Evolutionary conservation across 345 rosid species (phyloP).

Genomic region (Lumnitzera racemosa): DNA sequence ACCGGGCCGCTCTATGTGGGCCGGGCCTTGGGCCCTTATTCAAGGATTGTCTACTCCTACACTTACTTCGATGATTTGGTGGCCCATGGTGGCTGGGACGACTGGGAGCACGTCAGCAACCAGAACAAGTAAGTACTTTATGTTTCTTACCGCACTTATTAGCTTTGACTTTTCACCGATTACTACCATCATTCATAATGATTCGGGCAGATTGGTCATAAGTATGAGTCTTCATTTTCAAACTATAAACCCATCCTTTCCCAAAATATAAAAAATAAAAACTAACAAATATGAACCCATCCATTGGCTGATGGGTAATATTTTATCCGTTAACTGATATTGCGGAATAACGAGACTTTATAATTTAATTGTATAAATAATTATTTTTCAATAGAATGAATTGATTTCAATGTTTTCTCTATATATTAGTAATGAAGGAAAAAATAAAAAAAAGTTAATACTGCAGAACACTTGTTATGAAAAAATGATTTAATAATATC

Average conservation of each 20-base stretch:
- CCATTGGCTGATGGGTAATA: too few species aligned
- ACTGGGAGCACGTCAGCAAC: slow-evolving; percentile 87
- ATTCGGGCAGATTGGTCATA: not conserved
- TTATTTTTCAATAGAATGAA: too few species aligned
- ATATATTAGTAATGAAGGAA: too few species aligned
- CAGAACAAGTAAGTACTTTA: slow-evolving; percentile 57
- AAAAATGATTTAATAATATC: too few species aligned
- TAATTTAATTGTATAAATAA: too few species aligned
- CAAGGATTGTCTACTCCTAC: slow-evolving; percentile 79
- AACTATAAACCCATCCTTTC: not conserved
- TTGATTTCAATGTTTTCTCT: too few species aligned
- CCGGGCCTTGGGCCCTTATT: slow-evolving; percentile 96
- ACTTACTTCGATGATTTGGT: slow-evolving; percentile 81
- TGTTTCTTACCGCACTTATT: not conserved
- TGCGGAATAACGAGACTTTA: too few species aligned
- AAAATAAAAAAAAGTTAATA: too few species aligned
- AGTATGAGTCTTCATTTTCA: not conserved
- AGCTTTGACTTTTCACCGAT: not conserved
- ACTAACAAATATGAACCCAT: too few species aligned
- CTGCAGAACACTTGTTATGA: too few species aligned
- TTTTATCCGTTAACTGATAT: too few species aligned
- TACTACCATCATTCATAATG: not conserved
- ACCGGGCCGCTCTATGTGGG: slow-evolving; percentile 80
- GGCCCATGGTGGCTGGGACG: slow-evolving; percentile 98
- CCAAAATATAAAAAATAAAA: too few species aligned